Conservation (phyloP, 1,284 basidiomycete species). For the Malassezia yamatoensis region DNA sequence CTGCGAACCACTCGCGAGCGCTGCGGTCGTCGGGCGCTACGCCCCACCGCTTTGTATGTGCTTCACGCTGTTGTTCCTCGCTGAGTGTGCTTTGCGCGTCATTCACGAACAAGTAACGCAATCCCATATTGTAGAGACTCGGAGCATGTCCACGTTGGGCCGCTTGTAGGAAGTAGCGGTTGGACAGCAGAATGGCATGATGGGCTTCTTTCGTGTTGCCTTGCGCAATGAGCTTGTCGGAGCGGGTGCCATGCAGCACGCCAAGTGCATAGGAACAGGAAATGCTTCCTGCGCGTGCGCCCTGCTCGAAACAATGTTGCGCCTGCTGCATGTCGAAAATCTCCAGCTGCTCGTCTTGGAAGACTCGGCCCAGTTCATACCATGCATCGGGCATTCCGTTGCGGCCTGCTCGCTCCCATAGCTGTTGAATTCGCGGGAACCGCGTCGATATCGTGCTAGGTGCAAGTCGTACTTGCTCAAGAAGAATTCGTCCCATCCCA, state of each 20-base stretch:
- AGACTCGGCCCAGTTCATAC: conserved; percentile 29
- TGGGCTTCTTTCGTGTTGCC: conserved; percentile 15
- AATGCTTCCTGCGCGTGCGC: conserved; percentile 21
- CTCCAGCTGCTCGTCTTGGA: conserved; percentile 21
- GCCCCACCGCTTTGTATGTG: conserved; percentile 26
- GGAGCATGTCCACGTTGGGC: conserved; percentile 34
- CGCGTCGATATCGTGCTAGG: conserved; percentile 16
- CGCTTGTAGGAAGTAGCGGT: conserved; percentile 28
- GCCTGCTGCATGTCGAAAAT: conserved; percentile 20
- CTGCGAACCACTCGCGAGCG: conserved; percentile 32
- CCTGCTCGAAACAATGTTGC: conserved; percentile 20
- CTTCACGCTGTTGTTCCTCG: conserved; percentile 14
- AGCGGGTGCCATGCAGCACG: conserved; percentile 3
- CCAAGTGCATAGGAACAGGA: conserved; percentile 14
- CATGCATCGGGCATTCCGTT: conserved; percentile 33
- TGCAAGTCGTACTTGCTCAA: conserved; percentile 19
- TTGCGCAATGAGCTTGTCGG: neutral
- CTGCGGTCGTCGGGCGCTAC: conserved; percentile 27
- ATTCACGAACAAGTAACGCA: conserved; percentile 23
- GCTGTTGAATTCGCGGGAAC: conserved; percentile 18
- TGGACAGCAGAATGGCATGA: conserved; percentile 8
- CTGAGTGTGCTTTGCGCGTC: conserved; percentile 8
- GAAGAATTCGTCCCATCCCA: conserved; percentile 27
- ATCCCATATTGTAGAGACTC: conserved; percentile 34
- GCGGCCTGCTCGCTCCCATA: conserved; percentile 29